Percentiles rank a stretch among this genome's conserved stretches.
Evolutionary conservation across 1,139 yeast species (phyloP).

Genomic region (Saccharomyces pastorianus): DNA sequence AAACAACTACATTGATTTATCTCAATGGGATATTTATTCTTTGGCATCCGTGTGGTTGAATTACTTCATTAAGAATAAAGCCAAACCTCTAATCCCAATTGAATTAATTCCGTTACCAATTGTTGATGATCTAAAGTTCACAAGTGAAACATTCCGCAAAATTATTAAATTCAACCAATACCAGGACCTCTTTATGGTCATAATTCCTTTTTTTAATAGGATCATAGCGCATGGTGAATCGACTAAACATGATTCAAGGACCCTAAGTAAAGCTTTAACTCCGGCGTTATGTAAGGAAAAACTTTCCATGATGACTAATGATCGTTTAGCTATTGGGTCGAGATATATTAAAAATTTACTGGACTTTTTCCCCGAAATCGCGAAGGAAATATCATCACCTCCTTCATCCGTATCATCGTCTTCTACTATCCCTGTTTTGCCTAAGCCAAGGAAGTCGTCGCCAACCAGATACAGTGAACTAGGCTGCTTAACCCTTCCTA

Average conservation of each 20-base stretch:
- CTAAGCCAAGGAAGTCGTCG: conserved; percentile 25
- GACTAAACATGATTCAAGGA: conserved; percentile 41
- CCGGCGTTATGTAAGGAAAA: conserved; percentile 48
- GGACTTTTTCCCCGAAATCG: conserved; percentile 37
- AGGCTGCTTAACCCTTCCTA: conserved; percentile 3
- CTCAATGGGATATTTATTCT: conserved; percentile 56
- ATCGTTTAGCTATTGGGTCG: conserved; percentile 42
- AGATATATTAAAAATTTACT: conserved; percentile 45
- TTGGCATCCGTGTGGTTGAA: conserved; percentile 48
- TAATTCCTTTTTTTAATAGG: conserved; percentile 37
- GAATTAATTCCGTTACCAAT: conserved; percentile 42
- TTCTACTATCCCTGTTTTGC: conserved; percentile 17
- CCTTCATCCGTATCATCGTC: not conserved
- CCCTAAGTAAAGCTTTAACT: conserved; percentile 43
- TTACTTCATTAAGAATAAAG: conserved; percentile 38
- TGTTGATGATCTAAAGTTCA: conserved; percentile 38
- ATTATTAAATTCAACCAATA: conserved; percentile 31
- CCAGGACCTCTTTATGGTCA: conserved; percentile 33
- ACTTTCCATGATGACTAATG: conserved; percentile 39
- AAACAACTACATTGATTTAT: conserved; percentile 47
- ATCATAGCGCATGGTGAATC: conserved; percentile 30
- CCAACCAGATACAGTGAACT: conserved; percentile 16
- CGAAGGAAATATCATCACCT: conserved; percentile 3
- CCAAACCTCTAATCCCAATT: conserved; percentile 41
- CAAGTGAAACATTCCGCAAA: conserved; percentile 32